phyloP scores from a whole-genome alignment of 2,329 filamentous ascomycete species.

The Claviceps fusiformis region DNA sequence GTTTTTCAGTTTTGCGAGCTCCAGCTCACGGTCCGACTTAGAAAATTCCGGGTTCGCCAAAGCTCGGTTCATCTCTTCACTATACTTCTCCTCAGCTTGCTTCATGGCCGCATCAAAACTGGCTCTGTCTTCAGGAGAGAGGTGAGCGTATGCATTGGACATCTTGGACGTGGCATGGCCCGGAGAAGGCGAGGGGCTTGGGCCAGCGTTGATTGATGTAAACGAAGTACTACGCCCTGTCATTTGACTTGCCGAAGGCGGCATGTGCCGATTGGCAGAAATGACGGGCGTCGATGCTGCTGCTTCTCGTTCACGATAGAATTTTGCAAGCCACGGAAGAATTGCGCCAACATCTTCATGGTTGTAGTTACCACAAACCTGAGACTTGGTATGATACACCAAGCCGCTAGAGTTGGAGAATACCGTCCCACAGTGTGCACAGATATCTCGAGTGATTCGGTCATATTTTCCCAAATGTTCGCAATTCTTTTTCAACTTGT shows the following conservation, averaged over 20 bases:
- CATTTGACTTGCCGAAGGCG: not conserved
- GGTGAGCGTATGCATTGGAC: slow-evolving; percentile 30
- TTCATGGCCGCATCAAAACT: slow-evolving; percentile 18
- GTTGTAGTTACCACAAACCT: slow-evolving; percentile 32
- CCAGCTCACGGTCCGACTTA: slow-evolving; percentile 19
- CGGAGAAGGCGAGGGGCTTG: not conserved
- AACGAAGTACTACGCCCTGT: not conserved
- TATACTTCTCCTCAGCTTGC: slow-evolving; percentile 22
- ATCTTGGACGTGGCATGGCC: not conserved
- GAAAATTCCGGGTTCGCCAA: slow-evolving; percentile 15
- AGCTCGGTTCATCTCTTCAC: slow-evolving; percentile 28
- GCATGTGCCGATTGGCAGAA: not conserved
- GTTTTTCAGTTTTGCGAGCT: slow-evolving; percentile 33
- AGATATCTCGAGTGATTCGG: slow-evolving; percentile 21
- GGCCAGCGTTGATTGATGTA: not conserved
- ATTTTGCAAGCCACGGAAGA: not conserved
- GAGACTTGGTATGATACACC: slow-evolving; percentile 29
- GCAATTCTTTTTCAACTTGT: slow-evolving; percentile 16
- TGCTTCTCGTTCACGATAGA: not conserved
- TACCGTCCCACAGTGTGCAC: slow-evolving; percentile 29
- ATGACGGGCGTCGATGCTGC: not conserved
- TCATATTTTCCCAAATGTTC: slow-evolving; percentile 6
- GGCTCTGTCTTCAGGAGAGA: slow-evolving; percentile 17
- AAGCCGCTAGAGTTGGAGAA: slow-evolving; percentile 29
- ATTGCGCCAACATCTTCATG: slow-evolving; percentile 5